Base-by-base conservation (phyloP, 352 stramenopile genomes). In the Globisporangium radiosum region DNA sequence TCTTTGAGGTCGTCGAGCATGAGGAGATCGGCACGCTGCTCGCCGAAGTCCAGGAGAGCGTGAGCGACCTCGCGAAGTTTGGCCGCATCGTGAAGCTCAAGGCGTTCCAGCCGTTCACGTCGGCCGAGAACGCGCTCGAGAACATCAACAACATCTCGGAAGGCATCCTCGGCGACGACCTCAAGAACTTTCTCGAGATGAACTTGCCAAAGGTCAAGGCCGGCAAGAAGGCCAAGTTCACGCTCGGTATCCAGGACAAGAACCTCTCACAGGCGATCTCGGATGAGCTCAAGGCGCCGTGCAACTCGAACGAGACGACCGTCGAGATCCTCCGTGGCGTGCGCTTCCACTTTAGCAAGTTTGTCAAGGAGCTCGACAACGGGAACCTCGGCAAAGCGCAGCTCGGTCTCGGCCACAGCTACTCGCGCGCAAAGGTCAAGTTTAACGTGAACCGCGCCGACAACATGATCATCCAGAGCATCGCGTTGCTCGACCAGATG, bases 401-500 rank as follows among this genome's bases (percentile, higher is more conserved):
- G 77, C 87, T 99, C 36, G 97, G 97, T 90, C 86, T 99, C 14
- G 97, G 97, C 52, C 98, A 99, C 90, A 96, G 82, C 51, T 99
- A 99, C 83, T 99, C 97, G 62, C 91, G 98, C 75, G 94, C 87
- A 59, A 98, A 99, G 85, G 87, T 96, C 54, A 99, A 99, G 88
- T 99, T 99, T 78, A 99, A 99, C 79, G 97, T 99, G 55, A 98
- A 98, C 74, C 87, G 97, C 48, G 95, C 94, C 17, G 98, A 99
- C 75, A 99, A 99, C 78, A 99, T 99, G 98, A 99, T 99, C 73
- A 99, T 99, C 76, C 98, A 99, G 79, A 94, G 89, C 42, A 99
- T 99, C 73, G 96, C 91, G 62, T 82, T 99, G 25, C 81, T 99
- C 13, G 97, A 99, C 84, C 97, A 99, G 67, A 88, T 99, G 84